phyloP scores from a whole-genome alignment of 306 rosid genomes.

The Castanea crenata region DNA sequence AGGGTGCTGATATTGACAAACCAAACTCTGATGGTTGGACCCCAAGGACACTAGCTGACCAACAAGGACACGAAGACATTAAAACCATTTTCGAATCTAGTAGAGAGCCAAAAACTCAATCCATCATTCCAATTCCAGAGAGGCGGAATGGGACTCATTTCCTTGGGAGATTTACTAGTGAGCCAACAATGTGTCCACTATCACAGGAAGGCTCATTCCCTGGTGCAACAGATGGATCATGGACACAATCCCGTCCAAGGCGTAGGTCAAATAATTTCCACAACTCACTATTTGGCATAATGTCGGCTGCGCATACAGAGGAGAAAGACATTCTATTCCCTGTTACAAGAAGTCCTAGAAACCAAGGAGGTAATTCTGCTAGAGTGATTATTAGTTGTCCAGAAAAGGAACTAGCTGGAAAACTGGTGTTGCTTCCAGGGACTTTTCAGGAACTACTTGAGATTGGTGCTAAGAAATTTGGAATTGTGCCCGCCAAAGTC shows the following conservation, averaged over 20 bases:
- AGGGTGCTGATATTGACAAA: conserved; percentile 65
- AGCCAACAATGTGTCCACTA: conserved; percentile 55
- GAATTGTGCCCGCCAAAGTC: conserved; percentile 40
- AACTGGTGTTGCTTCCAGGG: conserved; percentile 69
- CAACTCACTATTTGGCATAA: conserved; percentile 79
- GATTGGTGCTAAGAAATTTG: conserved; percentile 68
- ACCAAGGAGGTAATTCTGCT: conserved; percentile 6
- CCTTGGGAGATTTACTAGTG: conserved; percentile 71
- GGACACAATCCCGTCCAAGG: conserved; percentile 52
- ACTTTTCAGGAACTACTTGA: conserved; percentile 63
- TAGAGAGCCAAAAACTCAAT: conserved; percentile 36
- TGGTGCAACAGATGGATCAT: conserved; percentile 33
- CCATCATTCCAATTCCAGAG: conserved; percentile 38
- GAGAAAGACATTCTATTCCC: conserved; percentile 42
- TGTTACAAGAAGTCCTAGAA: conserved; percentile 23
- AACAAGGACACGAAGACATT: conserved; percentile 73
- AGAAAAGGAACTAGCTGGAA: conserved; percentile 60
- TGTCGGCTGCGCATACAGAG: conserved; percentile 59
- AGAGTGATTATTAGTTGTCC: conserved; percentile 77
- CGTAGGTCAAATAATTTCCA: conserved; percentile 62
- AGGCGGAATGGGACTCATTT: conserved; percentile 27
- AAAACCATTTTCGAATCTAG: conserved; percentile 48
- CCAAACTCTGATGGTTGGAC: conserved; percentile 68
- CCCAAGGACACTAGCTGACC: conserved; percentile 75
- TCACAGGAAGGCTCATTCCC: conserved; percentile 40